These are phyloP conservation scores for Dillenia turbinata DNA, from an alignment of 164 flowering plant species.

Conservation along the genomic window DNA sequence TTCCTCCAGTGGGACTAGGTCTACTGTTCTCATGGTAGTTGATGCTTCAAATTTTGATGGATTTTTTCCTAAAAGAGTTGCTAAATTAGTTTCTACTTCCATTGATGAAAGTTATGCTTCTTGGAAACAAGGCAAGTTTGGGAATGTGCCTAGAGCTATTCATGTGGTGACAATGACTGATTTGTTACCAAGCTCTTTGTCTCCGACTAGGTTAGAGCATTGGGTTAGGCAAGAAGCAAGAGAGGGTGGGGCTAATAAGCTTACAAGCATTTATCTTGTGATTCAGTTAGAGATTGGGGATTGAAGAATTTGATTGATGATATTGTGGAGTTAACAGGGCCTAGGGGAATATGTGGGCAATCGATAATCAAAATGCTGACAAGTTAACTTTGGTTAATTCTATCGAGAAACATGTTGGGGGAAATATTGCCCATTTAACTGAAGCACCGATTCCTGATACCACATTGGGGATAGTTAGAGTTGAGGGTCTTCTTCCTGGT, in stretches of 20 bases:
- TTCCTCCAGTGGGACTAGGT: slow-evolving; percentile 44
- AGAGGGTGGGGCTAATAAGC: slow-evolving; percentile 67
- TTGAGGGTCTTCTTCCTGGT: slow-evolving; percentile 81
- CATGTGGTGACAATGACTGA: slow-evolving; percentile 89
- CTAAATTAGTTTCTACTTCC: slow-evolving; percentile 52
- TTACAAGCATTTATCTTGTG: slow-evolving; percentile 78
- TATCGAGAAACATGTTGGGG: slow-evolving; percentile 57
- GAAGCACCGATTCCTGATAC: slow-evolving; percentile 98
- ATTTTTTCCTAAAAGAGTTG: slow-evolving; percentile 73
- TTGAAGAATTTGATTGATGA: slow-evolving; percentile 75
- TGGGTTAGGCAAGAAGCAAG: slow-evolving; percentile 87
- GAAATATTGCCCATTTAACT: slow-evolving; percentile 59
- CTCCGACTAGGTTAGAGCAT: slow-evolving; percentile 72
- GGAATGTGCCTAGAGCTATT: slow-evolving; percentile 80
- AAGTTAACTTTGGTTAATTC: slow-evolving; percentile 88
- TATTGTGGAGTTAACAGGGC: slow-evolving; percentile 59
- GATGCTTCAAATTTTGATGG: slow-evolving; percentile 93
- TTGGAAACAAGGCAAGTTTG: slow-evolving; percentile 87
- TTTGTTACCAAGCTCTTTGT: slow-evolving; percentile 60
- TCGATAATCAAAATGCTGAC: slow-evolving; percentile 95
- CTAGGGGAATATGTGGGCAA: slow-evolving; percentile 89
- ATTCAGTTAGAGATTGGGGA: slow-evolving; percentile 83
- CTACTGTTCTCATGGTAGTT: slow-evolving; percentile 81
- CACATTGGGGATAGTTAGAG: slow-evolving; percentile 83
- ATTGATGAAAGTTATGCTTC: slow-evolving; percentile 65